Percentiles rank a stretch among this genome's conserved stretches.
Conservation (phyloP, 345 rosid genomes). For the Raphanus sativus region DNA sequence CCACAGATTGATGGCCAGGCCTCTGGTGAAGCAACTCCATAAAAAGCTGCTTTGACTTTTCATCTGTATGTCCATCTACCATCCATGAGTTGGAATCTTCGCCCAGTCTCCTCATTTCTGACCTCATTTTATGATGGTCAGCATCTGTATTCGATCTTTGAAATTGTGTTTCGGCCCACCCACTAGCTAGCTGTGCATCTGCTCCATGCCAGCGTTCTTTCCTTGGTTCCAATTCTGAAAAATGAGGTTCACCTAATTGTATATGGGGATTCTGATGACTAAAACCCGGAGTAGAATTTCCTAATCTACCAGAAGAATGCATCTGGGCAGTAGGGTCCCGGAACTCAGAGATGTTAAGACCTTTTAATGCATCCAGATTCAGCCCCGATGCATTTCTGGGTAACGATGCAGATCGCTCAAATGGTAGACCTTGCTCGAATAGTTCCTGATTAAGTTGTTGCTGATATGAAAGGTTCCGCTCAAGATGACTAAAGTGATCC, state of each 20-base stretch:
- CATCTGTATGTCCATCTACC: slow-evolving; percentile 55
- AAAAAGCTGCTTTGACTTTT: slow-evolving; percentile 52
- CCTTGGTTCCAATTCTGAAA: slow-evolving; percentile 41
- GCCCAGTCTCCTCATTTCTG: slow-evolving; percentile 21
- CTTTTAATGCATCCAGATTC: slow-evolving; percentile 55
- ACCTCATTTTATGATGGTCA: slow-evolving; percentile 50
- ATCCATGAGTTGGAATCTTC: slow-evolving; percentile 44
- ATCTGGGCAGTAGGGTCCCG: slow-evolving; percentile 41
- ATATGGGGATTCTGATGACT: slow-evolving; percentile 55
- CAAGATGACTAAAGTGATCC: slow-evolving; percentile 41
- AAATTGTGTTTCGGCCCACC: slow-evolving; percentile 47
- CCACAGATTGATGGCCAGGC: slow-evolving; percentile 41
- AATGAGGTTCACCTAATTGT: slow-evolving; percentile 44
- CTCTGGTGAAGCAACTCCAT: slow-evolving; percentile 50
- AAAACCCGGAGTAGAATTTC: slow-evolving; percentile 47
- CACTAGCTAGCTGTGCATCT: slow-evolving; percentile 40
- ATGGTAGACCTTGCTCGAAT: slow-evolving; percentile 51
- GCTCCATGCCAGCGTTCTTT: slow-evolving; percentile 53
- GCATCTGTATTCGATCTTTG: slow-evolving; percentile 56
- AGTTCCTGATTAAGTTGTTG: slow-evolving; percentile 36
- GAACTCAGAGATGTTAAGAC: slow-evolving; percentile 50
- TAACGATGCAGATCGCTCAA: slow-evolving; percentile 52
- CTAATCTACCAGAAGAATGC: slow-evolving; percentile 54
- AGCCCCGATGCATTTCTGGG: slow-evolving; percentile 46
- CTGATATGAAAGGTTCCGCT: slow-evolving; percentile 37